Evolutionary conservation across 2,329 filamentous ascomycete species (phyloP), one percentile per base, ranked within the genome.

Genomic region (Cytospora paraplurivora): DNA sequence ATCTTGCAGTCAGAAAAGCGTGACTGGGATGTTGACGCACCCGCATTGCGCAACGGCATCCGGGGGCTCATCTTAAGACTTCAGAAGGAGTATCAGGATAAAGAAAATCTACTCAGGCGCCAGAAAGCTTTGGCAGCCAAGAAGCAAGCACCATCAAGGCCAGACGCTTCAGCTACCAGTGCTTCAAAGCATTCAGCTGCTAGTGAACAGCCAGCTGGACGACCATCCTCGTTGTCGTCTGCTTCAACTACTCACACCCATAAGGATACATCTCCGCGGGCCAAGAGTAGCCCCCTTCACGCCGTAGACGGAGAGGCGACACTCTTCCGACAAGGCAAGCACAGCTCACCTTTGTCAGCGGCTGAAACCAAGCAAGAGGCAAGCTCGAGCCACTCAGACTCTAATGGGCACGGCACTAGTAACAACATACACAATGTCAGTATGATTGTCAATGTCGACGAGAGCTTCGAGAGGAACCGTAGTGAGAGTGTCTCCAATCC

Each of bases 21-120:
- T 2, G 69, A 73, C 0, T 85, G 83, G 81, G 65, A 77, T 11
- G 85, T 93, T 71, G 77, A 86, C 37, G 78, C 82, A 3, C 81
- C 83, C 0, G 72, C 81, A 10, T 84, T 94, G 70, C 87, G 93
- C 27, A 75, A 76, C 38, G 78, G 85, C 6, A 86, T 96, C 50
- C 86, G 92, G 35, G 74, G 85, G 0, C 81, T 89, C 47, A 80
- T 97, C 0, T 82, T 92, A 57, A 67, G 76, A 0, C 78, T 94
- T 19, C 85, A 91, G 62, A 72, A 78, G 8, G 78, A 85, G 67
- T 88, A 90, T 68, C 79, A 82, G 52, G 71, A 74, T 17, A 73
- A 79, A 47, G 71, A 73, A 17, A 76, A 77, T 37, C 78, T 73
- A 57, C 75, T 76, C 41, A 71, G 73, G 63, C 75, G 73, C 65